phyloP scores from a whole-genome alignment of 768 basidiomycete species.

The Suillus subaureus region DNA sequence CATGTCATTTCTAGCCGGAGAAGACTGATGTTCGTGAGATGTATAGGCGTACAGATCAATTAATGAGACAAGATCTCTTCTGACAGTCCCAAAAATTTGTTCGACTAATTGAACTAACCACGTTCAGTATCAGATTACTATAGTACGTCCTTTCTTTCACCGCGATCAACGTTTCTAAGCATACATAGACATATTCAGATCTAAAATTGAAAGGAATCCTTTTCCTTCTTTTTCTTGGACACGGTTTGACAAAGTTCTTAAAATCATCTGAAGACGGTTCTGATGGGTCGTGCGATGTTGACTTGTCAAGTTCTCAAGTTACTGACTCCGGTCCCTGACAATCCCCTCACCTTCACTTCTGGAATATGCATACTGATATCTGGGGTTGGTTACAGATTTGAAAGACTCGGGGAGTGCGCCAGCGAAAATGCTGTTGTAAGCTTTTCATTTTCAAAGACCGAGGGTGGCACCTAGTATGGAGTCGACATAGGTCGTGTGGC shows the following conservation, averaged over 20 bases:
- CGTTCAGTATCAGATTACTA: not conserved
- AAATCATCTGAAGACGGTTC: not conserved
- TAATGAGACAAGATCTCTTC: not conserved
- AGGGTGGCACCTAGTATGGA: not conserved
- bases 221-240: not conserved
- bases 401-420: too few relatives aligned
- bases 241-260: not conserved
- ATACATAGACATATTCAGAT: constrained; percentile 1
- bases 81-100: not conserved
- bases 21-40: not conserved
- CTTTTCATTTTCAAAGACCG: not conserved
- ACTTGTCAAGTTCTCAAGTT: not conserved
- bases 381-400: too few relatives aligned
- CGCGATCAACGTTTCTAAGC: constrained; percentile 1
- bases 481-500: not conserved
- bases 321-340: constrained; percentile 4
- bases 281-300: not conserved
- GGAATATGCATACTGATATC: not conserved
- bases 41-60: not conserved
- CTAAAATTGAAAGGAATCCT: not conserved
- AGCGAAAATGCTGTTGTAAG: not conserved
- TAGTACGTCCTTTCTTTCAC: not conserved
- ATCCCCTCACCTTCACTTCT: not conserved
- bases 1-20: constrained; percentile 4
- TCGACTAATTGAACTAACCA: not conserved